phyloP scores from a whole-genome alignment of 306 rosid genomes.

The Purshia tridentata region DNA sequence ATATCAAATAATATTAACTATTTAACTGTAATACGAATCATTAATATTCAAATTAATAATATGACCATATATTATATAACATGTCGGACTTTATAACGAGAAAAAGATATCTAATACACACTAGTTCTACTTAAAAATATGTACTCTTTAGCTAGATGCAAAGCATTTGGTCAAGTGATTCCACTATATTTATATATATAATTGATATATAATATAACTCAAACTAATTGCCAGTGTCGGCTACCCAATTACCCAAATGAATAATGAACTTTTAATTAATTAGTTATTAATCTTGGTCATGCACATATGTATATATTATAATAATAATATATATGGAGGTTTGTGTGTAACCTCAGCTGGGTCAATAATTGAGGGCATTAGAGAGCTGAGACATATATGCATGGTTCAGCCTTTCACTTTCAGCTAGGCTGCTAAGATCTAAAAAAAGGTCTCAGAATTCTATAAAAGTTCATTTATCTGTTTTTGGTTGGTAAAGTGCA shows the following conservation, averaged over 20 bases:
- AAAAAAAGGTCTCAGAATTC: background rate
- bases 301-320: background rate
- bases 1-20: too few species aligned
- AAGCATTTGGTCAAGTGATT: constrained; percentile 8
- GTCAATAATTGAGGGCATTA: background rate
- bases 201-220: too few species aligned
- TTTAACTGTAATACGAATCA: too few species aligned
- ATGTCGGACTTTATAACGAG: too few species aligned
- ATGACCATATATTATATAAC: too few species aligned
- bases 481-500: background rate
- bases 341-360: background rate
- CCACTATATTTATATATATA: background rate
- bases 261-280: background rate
- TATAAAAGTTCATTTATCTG: background rate
- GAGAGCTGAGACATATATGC: too few species aligned
- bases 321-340: background rate
- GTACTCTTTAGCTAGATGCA: background rate
- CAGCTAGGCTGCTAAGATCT: constrained; percentile 1
- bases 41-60: too few species aligned
- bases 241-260: background rate
- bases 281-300: background rate
- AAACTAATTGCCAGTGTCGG: constrained; percentile 2
- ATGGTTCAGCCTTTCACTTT: background rate
- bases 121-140: background rate
- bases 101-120: background rate